Evolutionary conservation across 2,329 filamentous ascomycete species (phyloP).

Genomic region (Aschersonia sp.): DNA sequence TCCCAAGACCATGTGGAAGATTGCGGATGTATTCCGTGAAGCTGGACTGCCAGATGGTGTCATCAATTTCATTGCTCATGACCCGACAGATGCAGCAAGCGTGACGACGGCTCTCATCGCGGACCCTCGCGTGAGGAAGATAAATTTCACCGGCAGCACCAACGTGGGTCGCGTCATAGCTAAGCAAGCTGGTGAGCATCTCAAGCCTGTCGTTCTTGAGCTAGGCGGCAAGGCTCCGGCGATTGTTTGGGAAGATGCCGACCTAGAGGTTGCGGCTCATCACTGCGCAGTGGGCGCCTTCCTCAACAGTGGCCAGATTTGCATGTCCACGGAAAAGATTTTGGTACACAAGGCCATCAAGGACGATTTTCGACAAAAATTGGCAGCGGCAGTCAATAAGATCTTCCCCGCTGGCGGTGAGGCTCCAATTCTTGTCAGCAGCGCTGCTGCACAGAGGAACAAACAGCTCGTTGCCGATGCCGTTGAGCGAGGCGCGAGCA

Average conservation of each 20-base stretch:
- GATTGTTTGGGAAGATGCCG: conserved; percentile 68
- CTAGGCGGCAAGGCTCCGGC: conserved; percentile 71
- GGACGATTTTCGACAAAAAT: conserved; percentile 28
- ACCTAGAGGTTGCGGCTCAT: conserved; percentile 55
- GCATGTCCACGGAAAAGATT: conserved; percentile 73
- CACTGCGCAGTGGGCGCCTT: conserved; percentile 59
- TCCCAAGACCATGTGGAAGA: conserved; percentile 47
- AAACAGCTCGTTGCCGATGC: conserved; percentile 54
- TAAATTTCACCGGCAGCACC: conserved; percentile 78
- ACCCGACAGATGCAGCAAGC: conserved; percentile 49
- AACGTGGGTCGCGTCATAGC: conserved; percentile 60
- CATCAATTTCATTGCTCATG: conserved; percentile 56
- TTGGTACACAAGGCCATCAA: conserved; percentile 36
- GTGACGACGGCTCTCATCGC: conserved; percentile 56
- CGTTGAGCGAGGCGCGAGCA: conserved; percentile 46
- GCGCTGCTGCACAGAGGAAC: conserved; percentile 50
- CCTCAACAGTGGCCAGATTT: conserved; percentile 64
- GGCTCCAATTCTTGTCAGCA: conserved; percentile 54
- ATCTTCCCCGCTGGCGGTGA: conserved; percentile 43
- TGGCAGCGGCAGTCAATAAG: conserved; percentile 22
- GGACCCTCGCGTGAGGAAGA: conserved; percentile 54
- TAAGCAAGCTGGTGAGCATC: conserved; percentile 50
- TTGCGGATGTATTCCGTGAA: conserved; percentile 51
- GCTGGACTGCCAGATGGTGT: conserved; percentile 65
- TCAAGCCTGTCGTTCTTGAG: conserved; percentile 72